A percentile compares a stretch with the other conserved stretches of the same genome.
These are phyloP conservation scores for Chlamydomonas urium DNA, from an alignment of 139 green algal genomes.

Conservation along the genomic window DNA sequence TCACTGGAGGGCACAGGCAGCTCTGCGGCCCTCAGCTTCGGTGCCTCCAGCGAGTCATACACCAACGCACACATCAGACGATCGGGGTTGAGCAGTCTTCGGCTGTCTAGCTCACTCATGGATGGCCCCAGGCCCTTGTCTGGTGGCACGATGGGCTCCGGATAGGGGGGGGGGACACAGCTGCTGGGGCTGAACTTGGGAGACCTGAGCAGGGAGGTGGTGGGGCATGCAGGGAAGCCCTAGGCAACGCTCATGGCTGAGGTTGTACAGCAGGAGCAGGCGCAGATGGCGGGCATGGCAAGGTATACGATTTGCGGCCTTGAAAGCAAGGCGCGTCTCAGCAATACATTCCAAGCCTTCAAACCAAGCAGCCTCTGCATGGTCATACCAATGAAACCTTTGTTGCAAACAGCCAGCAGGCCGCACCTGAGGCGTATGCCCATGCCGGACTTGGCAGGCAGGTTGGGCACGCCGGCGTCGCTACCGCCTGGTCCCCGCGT, in stretches of 20 bases:
- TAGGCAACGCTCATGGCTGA: neutral
- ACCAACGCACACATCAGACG: slow-evolving; percentile 38
- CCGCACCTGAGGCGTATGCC: slow-evolving; percentile 31
- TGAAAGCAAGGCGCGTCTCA: neutral
- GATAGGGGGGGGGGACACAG: slow-evolving; percentile 32
- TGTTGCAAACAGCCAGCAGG: neutral
- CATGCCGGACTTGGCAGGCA: slow-evolving; percentile 36
- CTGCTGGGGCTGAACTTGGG: slow-evolving; percentile 22
- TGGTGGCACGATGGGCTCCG: slow-evolving; percentile 25
- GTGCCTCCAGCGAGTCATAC: slow-evolving; percentile 29
- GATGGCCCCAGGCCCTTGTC: neutral
- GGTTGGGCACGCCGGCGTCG: slow-evolving; percentile 25
- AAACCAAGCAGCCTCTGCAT: neutral
- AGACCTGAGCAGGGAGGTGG: slow-evolving; percentile 10
- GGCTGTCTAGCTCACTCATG: slow-evolving; percentile 20
- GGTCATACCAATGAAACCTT: neutral
- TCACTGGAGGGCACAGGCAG: neutral
- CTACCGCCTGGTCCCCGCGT: neutral
- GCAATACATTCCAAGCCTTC: no score
- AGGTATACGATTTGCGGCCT: neutral
- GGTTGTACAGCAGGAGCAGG: neutral
- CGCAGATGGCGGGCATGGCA: neutral
- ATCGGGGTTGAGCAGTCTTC: slow-evolving; percentile 13
- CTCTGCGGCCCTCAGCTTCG: neutral
- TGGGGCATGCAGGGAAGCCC: neutral